phyloP scores from a whole-genome alignment of 345 rosid species.

The Aquilaria sinensis region DNA sequence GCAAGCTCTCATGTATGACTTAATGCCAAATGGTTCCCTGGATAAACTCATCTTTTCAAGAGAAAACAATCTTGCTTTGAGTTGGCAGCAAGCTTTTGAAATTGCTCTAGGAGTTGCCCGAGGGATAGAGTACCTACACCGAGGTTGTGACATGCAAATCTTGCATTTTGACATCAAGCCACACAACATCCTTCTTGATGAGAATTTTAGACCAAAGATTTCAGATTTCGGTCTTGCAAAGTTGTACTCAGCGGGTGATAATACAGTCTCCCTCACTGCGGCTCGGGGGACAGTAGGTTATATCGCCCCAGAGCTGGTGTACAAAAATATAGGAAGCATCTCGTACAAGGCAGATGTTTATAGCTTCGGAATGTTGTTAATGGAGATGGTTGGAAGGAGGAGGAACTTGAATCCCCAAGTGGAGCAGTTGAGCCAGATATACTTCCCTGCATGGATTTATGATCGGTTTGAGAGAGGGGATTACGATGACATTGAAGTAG shows the following conservation, averaged over 20 bases:
- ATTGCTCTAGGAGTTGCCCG: conserved; percentile 22
- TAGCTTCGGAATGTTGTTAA: conserved; percentile 21
- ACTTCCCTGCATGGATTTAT: conserved; percentile 17
- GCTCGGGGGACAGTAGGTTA: conserved; percentile 24
- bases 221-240: conserved; percentile 32
- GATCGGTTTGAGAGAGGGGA: conserved; percentile 3
- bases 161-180: conserved; percentile 30
- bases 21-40: conserved; percentile 21
- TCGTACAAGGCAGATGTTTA: conserved; percentile 9
- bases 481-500: neutral
- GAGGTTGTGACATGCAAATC: conserved; percentile 22
- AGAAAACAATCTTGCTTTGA: neutral
- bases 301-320: conserved; percentile 6
- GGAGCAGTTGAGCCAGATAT: conserved; percentile 2
- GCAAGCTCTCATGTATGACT: conserved; percentile 23
- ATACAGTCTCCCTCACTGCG: conserved; percentile 6
- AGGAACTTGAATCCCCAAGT: neutral
- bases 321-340: conserved; percentile 1
- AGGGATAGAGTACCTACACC: conserved; percentile 26
- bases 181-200: conserved; percentile 15
- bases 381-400: conserved; percentile 23
- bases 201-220: conserved; percentile 16
- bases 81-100: conserved; percentile 15
- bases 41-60: conserved; percentile 16
- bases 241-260: conserved; percentile 8